Percentiles rank a stretch among this genome's conserved stretches.
Evolutionary conservation across 2,329 filamentous ascomycete genomes (phyloP).

Genomic region (Pyrenochaeta sp.): DNA sequence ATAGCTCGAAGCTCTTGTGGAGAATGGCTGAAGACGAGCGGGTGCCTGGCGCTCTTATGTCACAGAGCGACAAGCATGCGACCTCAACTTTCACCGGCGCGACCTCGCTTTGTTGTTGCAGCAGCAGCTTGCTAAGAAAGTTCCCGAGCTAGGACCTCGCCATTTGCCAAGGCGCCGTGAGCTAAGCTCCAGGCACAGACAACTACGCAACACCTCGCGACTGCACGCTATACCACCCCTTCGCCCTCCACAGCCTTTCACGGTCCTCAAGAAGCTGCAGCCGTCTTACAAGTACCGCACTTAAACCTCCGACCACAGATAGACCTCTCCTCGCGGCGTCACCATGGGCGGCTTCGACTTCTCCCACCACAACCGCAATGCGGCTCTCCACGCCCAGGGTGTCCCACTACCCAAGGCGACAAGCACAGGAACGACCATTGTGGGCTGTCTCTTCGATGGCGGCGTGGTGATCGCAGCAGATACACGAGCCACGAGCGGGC

Average conservation of each 20-base stretch:
- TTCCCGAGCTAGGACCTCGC: slow-evolving; percentile 9
- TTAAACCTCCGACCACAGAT: neutral
- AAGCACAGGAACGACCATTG: slow-evolving; percentile 98
- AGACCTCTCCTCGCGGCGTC: slow-evolving; percentile 23
- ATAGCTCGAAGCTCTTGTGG: slow-evolving; percentile 34
- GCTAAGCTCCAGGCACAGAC: slow-evolving; percentile 34
- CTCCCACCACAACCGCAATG: slow-evolving; percentile 99
- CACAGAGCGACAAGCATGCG: slow-evolving; percentile 31
- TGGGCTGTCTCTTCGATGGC: slow-evolving; percentile 94
- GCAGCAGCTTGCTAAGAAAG: slow-evolving; percentile 8
- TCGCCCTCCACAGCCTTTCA: neutral
- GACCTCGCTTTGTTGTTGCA: slow-evolving; percentile 24
- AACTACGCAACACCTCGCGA: slow-evolving; percentile 30
- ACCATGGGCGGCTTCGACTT: slow-evolving; percentile 84
- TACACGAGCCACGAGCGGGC: slow-evolving; percentile 94
- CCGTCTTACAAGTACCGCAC: neutral
- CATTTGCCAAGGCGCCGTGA: neutral
- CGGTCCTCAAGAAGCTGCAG: neutral
- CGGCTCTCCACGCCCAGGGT: slow-evolving; percentile 90
- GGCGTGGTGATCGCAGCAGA: slow-evolving; percentile 99
- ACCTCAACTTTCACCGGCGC: slow-evolving; percentile 7
- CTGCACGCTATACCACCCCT: neutral
- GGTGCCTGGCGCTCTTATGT: slow-evolving; percentile 28
- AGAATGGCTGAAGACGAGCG: slow-evolving; percentile 23
- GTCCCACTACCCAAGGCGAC: slow-evolving; percentile 97